Percentiles rank a stretch among this genome's conserved stretches.
phyloP scores from a whole-genome alignment of 2,329 filamentous ascomycete species.

The Xylaria digitata region DNA sequence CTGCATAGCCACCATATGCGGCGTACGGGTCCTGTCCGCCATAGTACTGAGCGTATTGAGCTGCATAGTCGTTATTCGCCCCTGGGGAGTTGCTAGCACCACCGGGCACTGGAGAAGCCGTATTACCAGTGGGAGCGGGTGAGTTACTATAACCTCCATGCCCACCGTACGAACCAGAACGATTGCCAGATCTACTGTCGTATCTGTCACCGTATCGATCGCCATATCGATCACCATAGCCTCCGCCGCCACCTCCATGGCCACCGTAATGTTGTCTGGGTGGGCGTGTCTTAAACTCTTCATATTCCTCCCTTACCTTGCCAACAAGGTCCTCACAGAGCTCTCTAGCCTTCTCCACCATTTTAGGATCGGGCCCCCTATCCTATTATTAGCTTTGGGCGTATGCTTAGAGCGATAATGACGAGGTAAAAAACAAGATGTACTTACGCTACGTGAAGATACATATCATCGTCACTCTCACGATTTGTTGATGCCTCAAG shows the following conservation, averaged over 20 bases:
- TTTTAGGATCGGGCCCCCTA: constrained; percentile 86
- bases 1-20: constrained; percentile 88
- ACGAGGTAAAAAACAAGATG: background rate
- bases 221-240: constrained; percentile 53
- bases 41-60: constrained; percentile 88
- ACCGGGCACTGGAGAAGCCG: constrained; percentile 56
- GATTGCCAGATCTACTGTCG: constrained; percentile 51
- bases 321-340: constrained; percentile 88
- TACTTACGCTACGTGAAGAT: constrained; percentile 90
- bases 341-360: constrained; percentile 87
- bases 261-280: constrained; percentile 71
- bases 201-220: constrained; percentile 52
- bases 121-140: constrained; percentile 53
- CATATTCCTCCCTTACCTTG: constrained; percentile 90
- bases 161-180: constrained; percentile 48
- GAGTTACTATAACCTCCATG: constrained; percentile 55
- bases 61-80: constrained; percentile 69
- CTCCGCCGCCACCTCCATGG: constrained; percentile 54
- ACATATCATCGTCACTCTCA: constrained; percentile 97
- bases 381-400: constrained; percentile 49
- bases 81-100: constrained; percentile 56
- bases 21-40: constrained; percentile 83
- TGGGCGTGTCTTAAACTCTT: constrained; percentile 87
- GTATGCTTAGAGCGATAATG: background rate
- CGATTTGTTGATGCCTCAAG: constrained; percentile 87